A percentile compares a stretch with the other conserved stretches of the same genome.
Conservation (phyloP, 148 eudicot species). For the Arbutus unedo region DNA sequence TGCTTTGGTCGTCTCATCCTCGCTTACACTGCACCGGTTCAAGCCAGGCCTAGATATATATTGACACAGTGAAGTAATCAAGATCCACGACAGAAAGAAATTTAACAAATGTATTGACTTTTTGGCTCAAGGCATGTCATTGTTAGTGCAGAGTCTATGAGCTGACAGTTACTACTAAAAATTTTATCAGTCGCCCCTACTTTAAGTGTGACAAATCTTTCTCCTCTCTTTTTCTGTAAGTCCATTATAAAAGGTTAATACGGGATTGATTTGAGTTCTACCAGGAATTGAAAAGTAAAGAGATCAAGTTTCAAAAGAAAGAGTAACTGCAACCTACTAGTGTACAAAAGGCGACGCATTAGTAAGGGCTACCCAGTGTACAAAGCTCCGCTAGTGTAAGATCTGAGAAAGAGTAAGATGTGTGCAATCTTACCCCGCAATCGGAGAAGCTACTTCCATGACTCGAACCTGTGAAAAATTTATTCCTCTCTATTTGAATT, state of each 20-base stretch:
- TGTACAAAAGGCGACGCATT: too few species aligned
- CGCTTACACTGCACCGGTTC: constrained; percentile 72
- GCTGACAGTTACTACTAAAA: background rate
- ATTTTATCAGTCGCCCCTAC: background rate
- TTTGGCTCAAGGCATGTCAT: constrained; percentile 2
- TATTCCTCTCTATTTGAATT: too few species aligned
- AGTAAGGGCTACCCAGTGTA: too few species aligned
- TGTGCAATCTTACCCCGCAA: too few species aligned
- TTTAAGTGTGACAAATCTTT: background rate
- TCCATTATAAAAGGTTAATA: background rate
- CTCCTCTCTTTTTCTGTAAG: background rate
- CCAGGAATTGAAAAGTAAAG: background rate
- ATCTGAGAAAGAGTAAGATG: too few species aligned
- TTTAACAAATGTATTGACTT: background rate
- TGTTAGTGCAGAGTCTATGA: background rate
- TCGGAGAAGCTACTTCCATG: too few species aligned
- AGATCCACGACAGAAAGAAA: constrained; percentile 1
- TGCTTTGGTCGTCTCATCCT: constrained; percentile 69
- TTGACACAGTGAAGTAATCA: constrained; percentile 3
- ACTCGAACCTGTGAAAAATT: too few species aligned
- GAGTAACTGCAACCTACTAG: background rate
- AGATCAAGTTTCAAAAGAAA: background rate
- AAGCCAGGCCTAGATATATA: constrained; percentile 66
- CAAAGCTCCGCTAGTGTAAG: too few species aligned
- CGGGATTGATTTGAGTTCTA: background rate